Evolutionary conservation across 2,329 filamentous ascomycete genomes (phyloP).

Genomic region (Pestalotiopsis sp.): DNA sequence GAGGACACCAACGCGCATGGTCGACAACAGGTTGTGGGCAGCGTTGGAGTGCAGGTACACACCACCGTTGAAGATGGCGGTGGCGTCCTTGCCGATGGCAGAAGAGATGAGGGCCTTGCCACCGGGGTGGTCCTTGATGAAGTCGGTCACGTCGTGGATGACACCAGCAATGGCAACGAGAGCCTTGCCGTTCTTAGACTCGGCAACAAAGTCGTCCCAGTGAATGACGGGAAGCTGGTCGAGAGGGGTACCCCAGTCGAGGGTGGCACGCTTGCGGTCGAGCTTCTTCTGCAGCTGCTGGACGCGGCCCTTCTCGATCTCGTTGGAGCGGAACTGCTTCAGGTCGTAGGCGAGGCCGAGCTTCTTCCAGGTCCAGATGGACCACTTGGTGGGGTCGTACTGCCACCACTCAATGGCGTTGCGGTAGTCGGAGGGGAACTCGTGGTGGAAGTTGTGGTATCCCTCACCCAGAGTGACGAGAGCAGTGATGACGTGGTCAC

Average conservation of each 20-base stretch:
- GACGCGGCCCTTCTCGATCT: slow-evolving; percentile 69
- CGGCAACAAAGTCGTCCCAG: slow-evolving; percentile 68
- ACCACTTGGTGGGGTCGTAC: slow-evolving; percentile 74
- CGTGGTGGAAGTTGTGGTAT: slow-evolving; percentile 77
- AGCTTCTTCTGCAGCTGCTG: slow-evolving; percentile 72
- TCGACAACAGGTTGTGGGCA: slow-evolving; percentile 68
- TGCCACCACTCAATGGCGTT: slow-evolving; percentile 72
- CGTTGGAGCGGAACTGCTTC: slow-evolving; percentile 68
- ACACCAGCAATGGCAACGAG: slow-evolving; percentile 65
- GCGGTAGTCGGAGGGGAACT: slow-evolving; percentile 72
- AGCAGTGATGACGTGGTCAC: slow-evolving; percentile 70
- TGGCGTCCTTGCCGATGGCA: slow-evolving; percentile 68
- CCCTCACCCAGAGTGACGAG: slow-evolving; percentile 70
- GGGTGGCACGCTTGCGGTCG: slow-evolving; percentile 62
- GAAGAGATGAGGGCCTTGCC: slow-evolving; percentile 68
- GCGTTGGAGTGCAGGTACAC: slow-evolving; percentile 70
- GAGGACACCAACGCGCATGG: slow-evolving; percentile 68
- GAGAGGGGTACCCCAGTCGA: slow-evolving; percentile 69
- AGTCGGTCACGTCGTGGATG: slow-evolving; percentile 66
- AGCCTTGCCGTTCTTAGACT: slow-evolving; percentile 64
- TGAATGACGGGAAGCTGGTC: slow-evolving; percentile 43
- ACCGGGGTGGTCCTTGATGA: slow-evolving; percentile 70
- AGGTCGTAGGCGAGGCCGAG: slow-evolving; percentile 68
- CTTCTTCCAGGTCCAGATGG: slow-evolving; percentile 69
- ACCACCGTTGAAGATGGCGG: slow-evolving; percentile 71